Evolutionary conservation across 2,329 filamentous ascomycete genomes (phyloP), one percentile per base, ranked within the genome.

Genomic region (Aspergillus tamarii): DNA sequence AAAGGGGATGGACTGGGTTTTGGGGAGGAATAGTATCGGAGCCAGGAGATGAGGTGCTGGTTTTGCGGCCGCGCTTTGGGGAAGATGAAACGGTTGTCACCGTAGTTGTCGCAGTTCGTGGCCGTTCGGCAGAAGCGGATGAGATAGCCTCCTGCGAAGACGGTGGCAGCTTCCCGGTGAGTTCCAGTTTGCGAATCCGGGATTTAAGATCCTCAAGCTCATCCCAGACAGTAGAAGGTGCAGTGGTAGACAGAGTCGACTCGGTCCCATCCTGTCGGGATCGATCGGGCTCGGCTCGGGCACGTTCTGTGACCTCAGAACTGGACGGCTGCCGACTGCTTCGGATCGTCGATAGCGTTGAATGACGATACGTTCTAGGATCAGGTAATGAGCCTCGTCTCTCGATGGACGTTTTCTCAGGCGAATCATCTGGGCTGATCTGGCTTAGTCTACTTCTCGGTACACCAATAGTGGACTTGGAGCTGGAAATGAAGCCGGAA

Each of bases 171-270:
- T 96, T 97, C 63, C 94, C 94, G 2, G 92, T 96, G 69, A 96
- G 80, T 77, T 98, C 95, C 11, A 99, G 85, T 64, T 93, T 91
- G 70, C 92, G 89, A 70, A 99, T 97, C 34, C 95, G 88, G 46
- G 92, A 95, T 77, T 98, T 98, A 54, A 99, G 82, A 68, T 98
- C 95, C 71, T 98, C 95, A 32, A 99, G 81, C 78, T 99, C 95
- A 75, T 98, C 95, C 95, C 95, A 99, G 3, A 99, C 92, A 0
- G 93, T 97, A 2, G 93, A 96, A 14, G 94, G 92, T 1, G 92
- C 93, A 1, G 90, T 93, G 0, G 92, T 95, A 0, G 95, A 98
- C 39, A 91, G 85, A 0, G 91, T 94, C 0, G 95, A 98, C 71
- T 95, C 93, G 0, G 93, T 93, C 10, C 89, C 90, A 72, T 94